Percentiles rank a stretch among this genome's conserved stretches.
Evolutionary conservation across 176 grass and related monocot species (phyloP).

Genomic region (Luzula sylvatica): DNA sequence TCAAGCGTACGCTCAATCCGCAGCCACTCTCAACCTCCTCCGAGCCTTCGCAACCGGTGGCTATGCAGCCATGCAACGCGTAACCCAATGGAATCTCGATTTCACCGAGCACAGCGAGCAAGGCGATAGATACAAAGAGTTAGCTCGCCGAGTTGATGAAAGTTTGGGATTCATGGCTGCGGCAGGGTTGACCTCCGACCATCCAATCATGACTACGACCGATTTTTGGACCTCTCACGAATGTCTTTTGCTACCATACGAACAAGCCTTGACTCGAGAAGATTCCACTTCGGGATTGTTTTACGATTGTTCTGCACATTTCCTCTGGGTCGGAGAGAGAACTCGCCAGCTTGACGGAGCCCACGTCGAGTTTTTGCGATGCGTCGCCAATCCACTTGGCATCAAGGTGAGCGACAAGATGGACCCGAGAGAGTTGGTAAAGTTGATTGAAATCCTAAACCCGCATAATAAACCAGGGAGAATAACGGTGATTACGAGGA

Average conservation of each 20-base stretch:
- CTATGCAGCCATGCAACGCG: conserved; percentile 31
- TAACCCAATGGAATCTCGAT: conserved; percentile 42
- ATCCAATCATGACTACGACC: conserved; percentile 38
- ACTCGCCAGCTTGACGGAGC: conserved; percentile 47
- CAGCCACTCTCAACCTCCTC: conserved; percentile 39
- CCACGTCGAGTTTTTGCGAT: conserved; percentile 55
- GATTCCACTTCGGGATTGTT: conserved; percentile 33
- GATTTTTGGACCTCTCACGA: conserved; percentile 64
- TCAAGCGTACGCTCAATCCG: conserved; percentile 34
- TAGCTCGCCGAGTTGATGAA: conserved; percentile 33
- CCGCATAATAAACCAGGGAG: conserved; percentile 45
- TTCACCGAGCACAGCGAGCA: conserved; percentile 24
- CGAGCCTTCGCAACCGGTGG: conserved; percentile 35
- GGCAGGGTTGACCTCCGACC: conserved; percentile 31
- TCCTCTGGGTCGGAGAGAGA: conserved; percentile 56
- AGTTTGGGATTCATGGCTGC: conserved; percentile 35
- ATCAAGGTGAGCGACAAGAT: conserved; percentile 61
- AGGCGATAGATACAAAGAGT: conserved; percentile 43
- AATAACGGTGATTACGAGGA: conserved; percentile 45
- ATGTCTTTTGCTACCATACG: conserved; percentile 47
- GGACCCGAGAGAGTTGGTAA: conserved; percentile 40
- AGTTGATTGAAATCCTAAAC: conserved; percentile 44
- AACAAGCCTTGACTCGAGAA: conserved; percentile 37
- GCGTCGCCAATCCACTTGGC: conserved; percentile 45
- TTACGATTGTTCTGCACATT: conserved; percentile 43